A percentile compares a stretch with the other conserved stretches of the same genome.
phyloP scores from a whole-genome alignment of 164 flowering plant genomes.

The Liquidambar formosana region DNA sequence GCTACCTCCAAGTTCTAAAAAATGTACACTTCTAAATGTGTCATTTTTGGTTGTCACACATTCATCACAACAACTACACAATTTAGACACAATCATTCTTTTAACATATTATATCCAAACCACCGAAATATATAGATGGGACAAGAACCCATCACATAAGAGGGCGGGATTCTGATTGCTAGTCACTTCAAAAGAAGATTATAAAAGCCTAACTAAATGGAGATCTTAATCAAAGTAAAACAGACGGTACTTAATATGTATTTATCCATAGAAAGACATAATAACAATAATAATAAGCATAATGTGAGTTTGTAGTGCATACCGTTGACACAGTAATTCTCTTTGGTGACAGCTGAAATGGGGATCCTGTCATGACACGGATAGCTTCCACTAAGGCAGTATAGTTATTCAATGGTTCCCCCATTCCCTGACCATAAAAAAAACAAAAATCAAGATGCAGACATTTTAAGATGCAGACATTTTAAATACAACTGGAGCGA shows the following conservation, averaged over 20 bases:
- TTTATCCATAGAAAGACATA: too few relatives aligned
- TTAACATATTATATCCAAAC: too few relatives aligned
- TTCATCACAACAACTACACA: too few relatives aligned
- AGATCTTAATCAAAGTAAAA: background rate
- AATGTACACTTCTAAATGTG: too few relatives aligned
- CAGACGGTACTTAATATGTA: too few relatives aligned
- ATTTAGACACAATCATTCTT: too few relatives aligned
- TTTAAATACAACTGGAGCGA: background rate
- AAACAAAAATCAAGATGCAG: slow-evolving; percentile 1
- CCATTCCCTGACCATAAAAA: slow-evolving; percentile 81
- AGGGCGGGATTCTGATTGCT: background rate
- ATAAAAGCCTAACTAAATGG: background rate
- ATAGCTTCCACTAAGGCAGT: slow-evolving; percentile 77
- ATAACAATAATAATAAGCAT: background rate
- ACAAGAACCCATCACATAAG: background rate
- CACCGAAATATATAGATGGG: too few relatives aligned
- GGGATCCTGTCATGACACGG: slow-evolving; percentile 63
- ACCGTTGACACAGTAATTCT: slow-evolving; percentile 95
- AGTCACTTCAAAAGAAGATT: background rate
- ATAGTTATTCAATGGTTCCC: slow-evolving; percentile 95
- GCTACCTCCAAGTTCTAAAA: too few relatives aligned
- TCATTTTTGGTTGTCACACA: too few relatives aligned
- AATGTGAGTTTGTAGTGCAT: slow-evolving; percentile 21
- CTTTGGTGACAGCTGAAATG: slow-evolving; percentile 83
- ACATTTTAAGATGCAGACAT: background rate